Conservation (phyloP, 73 alveolate genomes). For the Symbiodinium pilosum region DNA sequence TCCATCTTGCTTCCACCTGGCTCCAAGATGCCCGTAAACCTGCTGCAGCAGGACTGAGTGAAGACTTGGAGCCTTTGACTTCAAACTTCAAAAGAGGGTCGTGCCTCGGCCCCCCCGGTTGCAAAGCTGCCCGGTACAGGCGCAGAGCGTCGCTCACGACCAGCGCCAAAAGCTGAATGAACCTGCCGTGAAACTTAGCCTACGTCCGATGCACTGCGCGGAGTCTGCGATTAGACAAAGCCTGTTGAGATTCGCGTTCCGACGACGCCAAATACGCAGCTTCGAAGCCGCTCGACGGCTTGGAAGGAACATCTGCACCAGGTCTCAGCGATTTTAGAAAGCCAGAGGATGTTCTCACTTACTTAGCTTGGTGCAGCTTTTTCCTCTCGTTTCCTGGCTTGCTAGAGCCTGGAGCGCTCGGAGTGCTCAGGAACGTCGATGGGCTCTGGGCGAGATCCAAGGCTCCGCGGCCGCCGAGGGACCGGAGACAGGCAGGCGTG, state of each 20-base stretch:
- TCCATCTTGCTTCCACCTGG: no score
- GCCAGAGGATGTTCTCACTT: no score
- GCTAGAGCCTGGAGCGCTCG: not conserved
- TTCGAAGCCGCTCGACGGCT: conserved; percentile 42
- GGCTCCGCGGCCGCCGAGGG: not conserved
- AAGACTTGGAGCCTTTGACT: not conserved
- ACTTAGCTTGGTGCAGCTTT: no score
- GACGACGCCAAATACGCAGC: conserved; percentile 57
- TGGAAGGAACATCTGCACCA: conserved; percentile 27
- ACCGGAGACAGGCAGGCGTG: not conserved
- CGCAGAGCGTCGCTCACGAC: conserved; percentile 29
- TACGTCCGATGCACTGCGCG: no score
- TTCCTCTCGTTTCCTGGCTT: not conserved
- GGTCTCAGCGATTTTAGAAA: no score
- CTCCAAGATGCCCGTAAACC: not conserved
- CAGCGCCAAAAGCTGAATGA: not conserved
- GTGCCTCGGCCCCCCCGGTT: conserved; percentile 37
- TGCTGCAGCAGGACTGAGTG: not conserved
- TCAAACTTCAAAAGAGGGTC: not conserved
- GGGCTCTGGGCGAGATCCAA: not conserved
- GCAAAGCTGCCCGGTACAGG: conserved; percentile 62
- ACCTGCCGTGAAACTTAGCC: not conserved
- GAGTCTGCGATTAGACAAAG: no score
- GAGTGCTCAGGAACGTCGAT: no score
- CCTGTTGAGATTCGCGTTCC: conserved; percentile 36